Base-by-base conservation (phyloP, 176 grass and related monocot species). In the Bolboschoenus planiculmis region DNA sequence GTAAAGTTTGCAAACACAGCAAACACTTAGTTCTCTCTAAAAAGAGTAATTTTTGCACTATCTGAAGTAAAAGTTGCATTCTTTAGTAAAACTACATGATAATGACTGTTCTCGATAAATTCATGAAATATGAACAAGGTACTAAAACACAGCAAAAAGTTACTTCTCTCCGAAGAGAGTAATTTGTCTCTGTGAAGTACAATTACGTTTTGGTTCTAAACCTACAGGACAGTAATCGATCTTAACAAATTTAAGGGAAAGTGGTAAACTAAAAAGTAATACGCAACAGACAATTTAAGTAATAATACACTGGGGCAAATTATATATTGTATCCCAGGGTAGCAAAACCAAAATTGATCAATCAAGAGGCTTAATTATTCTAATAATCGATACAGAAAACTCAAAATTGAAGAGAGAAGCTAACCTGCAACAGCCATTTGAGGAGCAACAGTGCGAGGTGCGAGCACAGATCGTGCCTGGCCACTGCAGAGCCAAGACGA, bases 341-440 rank as follows among this genome's bases (percentile, higher is more conserved):
- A 70, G 0, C 15, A 23, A 40, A 42, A 20, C 16, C 64, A 77
- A 48, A 77, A 77, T 77, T 76, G n/a, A 76, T 51, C 27, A 53
- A 77, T 50, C 13, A 18, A 31, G 44, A 51, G 23, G 24, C 14
- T 33, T 20, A 33, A 77, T 53, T 31, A 53, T 5, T 4, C 14
- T 27, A 33, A 2, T n/a, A n/a, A 33, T 33, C 2, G 10, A 53
- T 1, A 18, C 4, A 75, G 5, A 10, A 15, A 33, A 34, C 27
- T 13, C 4, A 50, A 4, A 50, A 47, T 29, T 48, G 40, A 30
- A 15, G 83, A 51, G 59, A 66, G 30, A 14, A 7, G 61, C 35
- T 65, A 85, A 84, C 89, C 96, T 53, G 96, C 96, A 99, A 83
- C 96, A 95, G 56, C 87, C 96, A 84, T 99, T 99, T 85, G 86